A percentile compares a stretch with the other conserved stretches of the same genome.
These are phyloP conservation scores for Crithidia sp. DNA, from an alignment of 208 protist species.

Conservation along the genomic window DNA sequence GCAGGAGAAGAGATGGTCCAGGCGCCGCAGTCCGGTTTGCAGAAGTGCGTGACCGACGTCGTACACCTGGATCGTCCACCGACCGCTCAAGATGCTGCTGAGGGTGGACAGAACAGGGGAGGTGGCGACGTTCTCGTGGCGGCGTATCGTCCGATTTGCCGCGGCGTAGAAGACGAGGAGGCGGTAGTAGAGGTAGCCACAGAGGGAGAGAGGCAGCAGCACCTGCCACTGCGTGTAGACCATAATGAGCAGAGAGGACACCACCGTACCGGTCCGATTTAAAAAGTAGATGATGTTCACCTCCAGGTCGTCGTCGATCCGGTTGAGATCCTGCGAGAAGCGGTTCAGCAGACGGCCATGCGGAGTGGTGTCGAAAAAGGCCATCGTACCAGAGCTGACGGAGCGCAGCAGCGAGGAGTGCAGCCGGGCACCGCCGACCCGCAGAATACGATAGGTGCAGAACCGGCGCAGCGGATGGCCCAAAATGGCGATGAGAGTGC, in stretches of 20 bases:
- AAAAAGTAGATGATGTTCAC: conserved; percentile 37
- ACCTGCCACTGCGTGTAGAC: conserved; percentile 19
- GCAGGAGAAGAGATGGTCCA: conserved; percentile 49
- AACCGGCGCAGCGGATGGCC: conserved; percentile 6
- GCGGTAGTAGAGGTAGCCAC: conserved; percentile 63
- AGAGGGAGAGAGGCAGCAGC: conserved; percentile 41
- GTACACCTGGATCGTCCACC: conserved; percentile 85
- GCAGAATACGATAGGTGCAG: conserved; percentile 25
- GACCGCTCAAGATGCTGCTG: conserved; percentile 71
- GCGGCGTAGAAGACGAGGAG: conserved; percentile 88
- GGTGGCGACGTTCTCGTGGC: conserved; percentile 78
- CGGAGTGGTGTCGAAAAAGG: conserved; percentile 60
- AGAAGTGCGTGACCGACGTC: conserved; percentile 25
- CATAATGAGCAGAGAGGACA: conserved; percentile 34
- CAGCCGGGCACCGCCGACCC: conserved; percentile 40
- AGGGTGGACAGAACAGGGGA: conserved; percentile 92
- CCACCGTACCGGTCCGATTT: neutral
- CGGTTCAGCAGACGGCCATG: conserved; percentile 76
- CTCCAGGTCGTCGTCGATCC: conserved; percentile 71
- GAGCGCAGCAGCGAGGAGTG: conserved; percentile 52
- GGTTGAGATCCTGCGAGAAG: conserved; percentile 74
- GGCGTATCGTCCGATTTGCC: conserved; percentile 79
- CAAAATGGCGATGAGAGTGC: neutral
- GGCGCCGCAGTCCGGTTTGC: conserved; percentile 11
- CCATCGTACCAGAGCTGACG: conserved; percentile 46